Evolutionary conservation across 306 rosid genomes (phyloP), one percentile per base, ranked within the genome.

Genomic region (Calophaca sinica): DNA sequence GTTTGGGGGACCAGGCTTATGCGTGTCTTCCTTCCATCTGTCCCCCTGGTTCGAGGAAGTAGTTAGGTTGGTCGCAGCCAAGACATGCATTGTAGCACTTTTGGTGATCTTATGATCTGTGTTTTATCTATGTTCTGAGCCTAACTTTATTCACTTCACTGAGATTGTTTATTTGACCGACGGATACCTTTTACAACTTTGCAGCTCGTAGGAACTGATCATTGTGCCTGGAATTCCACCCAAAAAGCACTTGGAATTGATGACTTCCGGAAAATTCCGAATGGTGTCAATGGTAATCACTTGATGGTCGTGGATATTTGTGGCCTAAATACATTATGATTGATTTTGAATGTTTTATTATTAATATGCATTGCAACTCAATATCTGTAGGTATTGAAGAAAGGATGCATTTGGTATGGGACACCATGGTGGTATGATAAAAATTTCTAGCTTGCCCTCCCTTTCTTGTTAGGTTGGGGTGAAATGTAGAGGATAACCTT

Each of bases 381-480:
- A 55, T 70, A 81, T 75, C 63, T 80, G 62, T 76, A 93, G 97
- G 98, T 58, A 87, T 93, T 39, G 96, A 91, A 88, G 97, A 93
- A 84, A 88, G 98, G 82, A 93, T 93, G 98, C 98, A 93, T 83
- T 13, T 93, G 69, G 89, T 91, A 29, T 93, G 97, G 98, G 89
- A 91, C 82, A 91, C 83, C 15, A 87, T 93, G 97, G 97, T 93
- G 96, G 98, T 93, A 86, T 84, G 77, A 79, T 72, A 84, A 77
- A 32, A 66, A 48, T 70, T 75, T 75, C 62, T 39, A 48, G 61
- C 74, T 73, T 32, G 54, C 72, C 44, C 54, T 72, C 31, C 49
- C 49, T 45, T 45, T 48, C 48, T 45, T 67, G 64, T 53, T 15
- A 10, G 65, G 13, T 50, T 45, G 13, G 50, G 75, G 32, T 74